Evolutionary conservation across 352 stramenopile species (phyloP).

Genomic region (Pythium pectinolyticum): DNA sequence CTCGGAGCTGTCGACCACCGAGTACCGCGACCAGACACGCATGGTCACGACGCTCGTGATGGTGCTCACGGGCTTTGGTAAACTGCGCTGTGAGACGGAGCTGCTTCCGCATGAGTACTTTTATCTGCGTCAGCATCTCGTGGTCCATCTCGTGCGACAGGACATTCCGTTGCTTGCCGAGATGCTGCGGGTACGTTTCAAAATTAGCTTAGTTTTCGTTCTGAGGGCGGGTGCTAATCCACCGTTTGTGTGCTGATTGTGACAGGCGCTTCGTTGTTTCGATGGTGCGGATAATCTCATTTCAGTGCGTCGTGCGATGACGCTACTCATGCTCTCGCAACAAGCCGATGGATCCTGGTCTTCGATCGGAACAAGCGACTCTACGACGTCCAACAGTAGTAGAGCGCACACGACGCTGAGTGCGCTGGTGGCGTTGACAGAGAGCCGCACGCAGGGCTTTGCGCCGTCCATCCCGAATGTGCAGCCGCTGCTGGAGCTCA

Average conservation of each 20-base stretch:
- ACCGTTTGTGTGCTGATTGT: background rate
- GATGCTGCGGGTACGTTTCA: conserved; percentile 60
- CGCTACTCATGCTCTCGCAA: conserved; percentile 65
- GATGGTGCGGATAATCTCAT: conserved; percentile 69
- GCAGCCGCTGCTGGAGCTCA: conserved; percentile 48
- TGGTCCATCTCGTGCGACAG: conserved; percentile 73
- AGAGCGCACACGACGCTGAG: conserved; percentile 57
- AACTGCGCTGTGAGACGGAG: conserved; percentile 69
- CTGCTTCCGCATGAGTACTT: conserved; percentile 90
- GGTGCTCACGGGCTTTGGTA: conserved; percentile 84
- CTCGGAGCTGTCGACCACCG: conserved; percentile 50
- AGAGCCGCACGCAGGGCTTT: conserved; percentile 49
- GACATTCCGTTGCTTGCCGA: conserved; percentile 72
- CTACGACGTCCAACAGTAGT: conserved; percentile 22
- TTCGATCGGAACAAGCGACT: conserved; percentile 3
- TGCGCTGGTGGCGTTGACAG: conserved; percentile 48
- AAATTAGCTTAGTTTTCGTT: background rate
- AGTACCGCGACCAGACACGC: conserved; percentile 83
- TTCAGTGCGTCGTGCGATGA: conserved; percentile 62
- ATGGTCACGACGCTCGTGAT: conserved; percentile 86
- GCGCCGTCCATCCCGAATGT: conserved; percentile 62
- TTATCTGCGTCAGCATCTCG: conserved; percentile 85
- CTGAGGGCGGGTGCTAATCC: background rate
- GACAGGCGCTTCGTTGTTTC: conserved; percentile 74
- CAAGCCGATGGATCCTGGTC: conserved; percentile 60